Evolutionary conservation across 129 eudicot genomes (phyloP), one percentile per base, ranked within the genome.

Genomic region (Tagetes patula): DNA sequence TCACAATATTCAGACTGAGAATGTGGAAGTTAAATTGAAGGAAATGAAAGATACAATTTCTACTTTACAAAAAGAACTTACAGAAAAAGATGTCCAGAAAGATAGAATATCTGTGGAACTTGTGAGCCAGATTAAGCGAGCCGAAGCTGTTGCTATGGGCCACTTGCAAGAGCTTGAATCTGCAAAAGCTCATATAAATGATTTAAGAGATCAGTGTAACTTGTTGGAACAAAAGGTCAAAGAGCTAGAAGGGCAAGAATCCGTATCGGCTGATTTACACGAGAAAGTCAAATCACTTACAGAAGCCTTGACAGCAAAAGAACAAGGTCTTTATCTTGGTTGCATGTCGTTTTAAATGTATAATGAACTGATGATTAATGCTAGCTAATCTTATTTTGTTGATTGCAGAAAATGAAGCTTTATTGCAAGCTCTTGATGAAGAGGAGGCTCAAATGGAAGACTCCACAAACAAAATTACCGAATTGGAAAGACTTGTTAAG

Each of bases 361-460:
- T n/a, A 42, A 36, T 32, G 68, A 40, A 14, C 43, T 8, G 36
- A 27, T 31, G n/a, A 20, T 41, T 37, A 32, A 33, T 37, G 46
- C 34, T 32, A 45, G 71, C 52, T 2, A 34, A 2, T 47, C 74
- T 71, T 47, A 10, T 34, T 32, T 38, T 81, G 20, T 55, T 70
- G 31, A 14, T 64, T 72, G 66, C 88, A 93, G 98, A 90, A 83
- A 79, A 62, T 12, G 98, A 93, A 80, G 86, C 86, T 33, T 75
- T 93, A 78, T 77, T 87, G 86, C 96, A 87, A 79, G 98, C 96
- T 40, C 96, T 93, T 77, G 98, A 93, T 53, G 98, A 86, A 82
- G 96, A 90, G 81, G 98, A 90, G 78, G 75, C 84, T 53, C 92
- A 93, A 77, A 84, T 93, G 96, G 98, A 90, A 75, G 87, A 67